Evolutionary conservation across 2,329 filamentous ascomycete genomes (phyloP), one percentile per base, ranked within the genome.

Genomic region (Clarireedia paspali): DNA sequence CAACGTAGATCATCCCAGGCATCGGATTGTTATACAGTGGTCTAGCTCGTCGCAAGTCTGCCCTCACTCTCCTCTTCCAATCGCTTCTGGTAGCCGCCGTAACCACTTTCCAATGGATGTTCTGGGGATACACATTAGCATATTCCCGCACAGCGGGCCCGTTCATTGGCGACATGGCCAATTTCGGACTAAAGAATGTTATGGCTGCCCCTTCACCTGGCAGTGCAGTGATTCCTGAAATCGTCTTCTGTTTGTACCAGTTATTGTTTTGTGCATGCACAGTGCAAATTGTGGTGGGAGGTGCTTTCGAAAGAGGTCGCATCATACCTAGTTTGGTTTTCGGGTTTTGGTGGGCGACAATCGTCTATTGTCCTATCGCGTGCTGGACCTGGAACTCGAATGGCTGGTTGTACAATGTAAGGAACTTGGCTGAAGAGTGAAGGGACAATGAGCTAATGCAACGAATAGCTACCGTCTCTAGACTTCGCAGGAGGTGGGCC

Each of bases 341-440:
- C 60, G 73, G 76, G 23, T 81, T 85, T 66, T 77, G 73, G 64
- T 85, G 82, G 82, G 80, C 81, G 0, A 85, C 83, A 0, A 74
- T 85, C 54, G 83, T 85, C 2, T 85, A 85, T 68, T 85, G 76
- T 61, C 77, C 78, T 0, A 77, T 85, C 38, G 82, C 82, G 0
- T 83, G 78, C 70, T 85, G 82, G 82, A 83, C 81, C 4, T 87
- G 83, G 83, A 86, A 86, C 63, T 65, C 76, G n/a, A 79, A 77
- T 52, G 83, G 83, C 10, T 87, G 83, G 83, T 71, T 86, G 0
- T 84, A 74, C 68, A 79, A 83, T 23, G 50, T 47, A 15, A 39
- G 50, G 20, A 15, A 4, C 23, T 45, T 15, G 1, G 1, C 9
- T 12, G 14, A 20, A 15, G 1, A 1, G 4, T 2, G 2, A 10